These are phyloP conservation scores for Suillus luteus DNA, from an alignment of 768 basidiomycete species.

Conservation along the genomic window DNA sequence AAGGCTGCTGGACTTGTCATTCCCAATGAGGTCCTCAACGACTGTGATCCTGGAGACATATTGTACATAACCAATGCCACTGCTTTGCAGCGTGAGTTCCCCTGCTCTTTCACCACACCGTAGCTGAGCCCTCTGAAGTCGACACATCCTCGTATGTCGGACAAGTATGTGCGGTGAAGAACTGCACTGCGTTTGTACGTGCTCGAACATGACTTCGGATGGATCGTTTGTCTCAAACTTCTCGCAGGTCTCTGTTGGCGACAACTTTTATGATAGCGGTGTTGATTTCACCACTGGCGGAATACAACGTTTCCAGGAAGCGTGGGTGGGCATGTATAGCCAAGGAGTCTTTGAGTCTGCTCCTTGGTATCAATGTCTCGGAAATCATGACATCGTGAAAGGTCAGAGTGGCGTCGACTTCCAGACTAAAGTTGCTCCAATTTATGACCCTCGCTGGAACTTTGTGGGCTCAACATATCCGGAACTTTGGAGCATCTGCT, in stretches of 20 bases:
- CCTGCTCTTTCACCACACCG: too few relatives aligned
- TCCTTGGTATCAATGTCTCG: constrained; percentile 9
- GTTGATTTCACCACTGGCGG: constrained; percentile 4
- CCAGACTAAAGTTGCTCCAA: constrained; percentile 6
- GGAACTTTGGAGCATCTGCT: neutral
- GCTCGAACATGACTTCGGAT: too few relatives aligned
- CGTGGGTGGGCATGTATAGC: constrained; percentile 2
- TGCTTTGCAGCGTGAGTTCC: constrained; percentile 6
- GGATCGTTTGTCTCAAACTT: neutral
- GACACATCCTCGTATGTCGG: constrained; percentile 1
- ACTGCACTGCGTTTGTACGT: constrained; percentile 6
- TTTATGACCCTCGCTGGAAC: constrained; percentile 5
- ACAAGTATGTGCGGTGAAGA: constrained; percentile 5
- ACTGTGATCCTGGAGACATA: constrained; percentile 7
- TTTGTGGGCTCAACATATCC: neutral
- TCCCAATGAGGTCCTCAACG: constrained; percentile 3
- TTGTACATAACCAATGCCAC: constrained; percentile 2
- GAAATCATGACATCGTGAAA: constrained; percentile 5
- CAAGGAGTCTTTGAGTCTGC: neutral
- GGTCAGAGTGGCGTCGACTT: constrained; percentile 8
- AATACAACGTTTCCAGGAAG: constrained; percentile 6
- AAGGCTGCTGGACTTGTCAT: constrained; percentile 4
- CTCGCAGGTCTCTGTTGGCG: neutral
- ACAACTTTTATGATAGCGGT: constrained; percentile 7
- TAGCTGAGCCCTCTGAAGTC: neutral